Percentiles rank a stretch among this genome's conserved stretches.
Conservation (phyloP, 495 filamentous ascomycete genomes). For the Tuber microsphaerosporum region DNA sequence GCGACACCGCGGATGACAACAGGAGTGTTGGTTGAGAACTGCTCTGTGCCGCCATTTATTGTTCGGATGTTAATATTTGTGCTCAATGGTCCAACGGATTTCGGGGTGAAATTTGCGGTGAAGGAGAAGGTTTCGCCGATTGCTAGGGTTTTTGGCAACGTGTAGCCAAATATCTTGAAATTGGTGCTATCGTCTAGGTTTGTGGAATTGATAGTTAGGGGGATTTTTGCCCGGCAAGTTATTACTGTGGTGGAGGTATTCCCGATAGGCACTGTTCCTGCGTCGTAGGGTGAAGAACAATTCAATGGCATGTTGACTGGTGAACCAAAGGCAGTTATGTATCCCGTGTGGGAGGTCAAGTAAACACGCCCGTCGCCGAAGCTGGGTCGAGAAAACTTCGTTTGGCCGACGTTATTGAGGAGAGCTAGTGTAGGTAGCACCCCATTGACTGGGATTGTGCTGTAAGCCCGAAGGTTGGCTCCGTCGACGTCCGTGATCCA, state of each 20-base stretch:
- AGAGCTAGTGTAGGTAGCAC: slow-evolving; percentile 42
- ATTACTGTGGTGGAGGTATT: slow-evolving; percentile 30
- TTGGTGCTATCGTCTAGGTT: slow-evolving; percentile 42
- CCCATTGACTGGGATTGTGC: slow-evolving; percentile 44
- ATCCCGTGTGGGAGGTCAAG: slow-evolving; percentile 39
- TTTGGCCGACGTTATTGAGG: slow-evolving; percentile 43
- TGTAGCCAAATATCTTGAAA: slow-evolving; percentile 40
- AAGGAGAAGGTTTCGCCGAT: slow-evolving; percentile 44
- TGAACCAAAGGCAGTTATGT: slow-evolving; percentile 43
- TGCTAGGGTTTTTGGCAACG: slow-evolving; percentile 42
- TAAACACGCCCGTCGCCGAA: slow-evolving; percentile 45
- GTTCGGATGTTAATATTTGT: slow-evolving; percentile 43
- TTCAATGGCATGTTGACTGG: slow-evolving; percentile 45
- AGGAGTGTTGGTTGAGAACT: slow-evolving; percentile 34
- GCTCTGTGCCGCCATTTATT: slow-evolving; percentile 31
- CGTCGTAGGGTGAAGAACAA: slow-evolving; percentile 43
- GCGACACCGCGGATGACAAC: slow-evolving; percentile 36
- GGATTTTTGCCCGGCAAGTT: slow-evolving; percentile 42
- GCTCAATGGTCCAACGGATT: slow-evolving; percentile 42
- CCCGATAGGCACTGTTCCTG: slow-evolving; percentile 39
- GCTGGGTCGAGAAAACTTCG: slow-evolving; percentile 44
- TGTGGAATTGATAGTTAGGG: slow-evolving; percentile 38
- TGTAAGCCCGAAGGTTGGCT: slow-evolving; percentile 45
- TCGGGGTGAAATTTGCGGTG: slow-evolving; percentile 43
- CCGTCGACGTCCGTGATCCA: slow-evolving; percentile 46